Evolutionary conservation across 768 basidiomycete genomes (phyloP), one percentile per base, ranked within the genome.

Genomic region (Lyophyllum shimeji): DNA sequence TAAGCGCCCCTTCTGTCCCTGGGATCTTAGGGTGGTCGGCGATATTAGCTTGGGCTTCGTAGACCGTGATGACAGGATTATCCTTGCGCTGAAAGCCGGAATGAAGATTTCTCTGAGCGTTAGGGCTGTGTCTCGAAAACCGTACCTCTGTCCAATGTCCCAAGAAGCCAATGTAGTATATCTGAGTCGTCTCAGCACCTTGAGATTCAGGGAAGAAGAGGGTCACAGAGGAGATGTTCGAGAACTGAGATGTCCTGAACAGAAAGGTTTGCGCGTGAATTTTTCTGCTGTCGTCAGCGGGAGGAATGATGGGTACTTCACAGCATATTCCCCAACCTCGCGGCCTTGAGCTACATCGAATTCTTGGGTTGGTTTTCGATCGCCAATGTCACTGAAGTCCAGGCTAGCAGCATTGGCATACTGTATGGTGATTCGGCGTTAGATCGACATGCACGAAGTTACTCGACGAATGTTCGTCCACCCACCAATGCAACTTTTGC

Each of bases 11-110:
- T 33, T 86, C 85, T 44, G 82, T 86, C n/a, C 92, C 91, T 64
- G 84, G 85, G 46, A 93, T 89, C 72, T 92, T 93, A 57, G 85
- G 79, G 61, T 96, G 95, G 67, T 96, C 95, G 0, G 92, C 89
- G 27, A 89, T 74, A 60, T 93, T 94, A 8, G 95, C 90, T 60
- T 90, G 88, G 0, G 89, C 73, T 70, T 97, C 95, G 63, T 96
- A 97, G 12, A 96, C 85, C 0, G 93, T 87, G 53, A 95, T 82
- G 37, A 92, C 80, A 0, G 94, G 91, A 57, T 86, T 82, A 48
- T 76, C 75, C 64, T 90, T 93, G 42, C 88, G 81, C 92, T 95
- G 63, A 13, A 52, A 39, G 51, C 40, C 18, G 40, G 50, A 20
- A n/a, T 52, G 39, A 17, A 23, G 48, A 23, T 31, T 6, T 37